A percentile compares a stretch with the other conserved stretches of the same genome.
phyloP scores from a whole-genome alignment of 2,329 filamentous ascomycete genomes.

The Penicillium aurantiogriseum region DNA sequence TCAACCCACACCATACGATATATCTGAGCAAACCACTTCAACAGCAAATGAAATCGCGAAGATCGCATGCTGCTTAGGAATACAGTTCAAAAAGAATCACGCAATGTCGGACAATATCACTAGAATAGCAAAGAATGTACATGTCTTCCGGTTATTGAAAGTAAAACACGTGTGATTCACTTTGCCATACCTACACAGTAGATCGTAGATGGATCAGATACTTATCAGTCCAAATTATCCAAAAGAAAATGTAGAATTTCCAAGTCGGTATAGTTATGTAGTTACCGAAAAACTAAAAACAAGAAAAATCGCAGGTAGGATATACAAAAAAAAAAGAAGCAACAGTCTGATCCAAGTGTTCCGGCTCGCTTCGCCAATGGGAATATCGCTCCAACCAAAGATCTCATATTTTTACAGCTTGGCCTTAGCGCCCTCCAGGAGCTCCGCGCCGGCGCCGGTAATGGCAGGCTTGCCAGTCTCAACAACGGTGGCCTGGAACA shows the following conservation, averaged over 20 bases:
- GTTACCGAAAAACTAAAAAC: slow-evolving; percentile 1
- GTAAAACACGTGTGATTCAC: background rate
- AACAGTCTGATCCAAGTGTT: slow-evolving; percentile 17
- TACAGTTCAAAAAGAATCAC: background rate
- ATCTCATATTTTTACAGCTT: slow-evolving; percentile 48
- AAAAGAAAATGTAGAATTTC: background rate
- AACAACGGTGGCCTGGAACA: slow-evolving; percentile 86
- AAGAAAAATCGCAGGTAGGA: slow-evolving; percentile 17
- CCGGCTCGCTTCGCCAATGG: slow-evolving; percentile 16
- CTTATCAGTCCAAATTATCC: background rate
- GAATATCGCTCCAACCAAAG: slow-evolving; percentile 21
- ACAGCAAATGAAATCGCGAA: background rate
- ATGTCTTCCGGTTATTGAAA: background rate
- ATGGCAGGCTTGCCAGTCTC: slow-evolving; percentile 91
- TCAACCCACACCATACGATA: background rate
- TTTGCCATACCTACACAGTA: background rate
- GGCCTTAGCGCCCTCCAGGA: slow-evolving; percentile 54
- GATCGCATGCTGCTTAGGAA: background rate
- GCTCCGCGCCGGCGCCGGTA: slow-evolving; percentile 74
- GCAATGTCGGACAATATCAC: background rate
- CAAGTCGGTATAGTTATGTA: background rate
- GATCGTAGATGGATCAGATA: background rate
- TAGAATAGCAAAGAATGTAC: background rate
- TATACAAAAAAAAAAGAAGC: slow-evolving; percentile 23
- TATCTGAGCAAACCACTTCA: background rate